phyloP scores from a whole-genome alignment of 2,329 filamentous ascomycete genomes.

The Penicillium hordei region DNA sequence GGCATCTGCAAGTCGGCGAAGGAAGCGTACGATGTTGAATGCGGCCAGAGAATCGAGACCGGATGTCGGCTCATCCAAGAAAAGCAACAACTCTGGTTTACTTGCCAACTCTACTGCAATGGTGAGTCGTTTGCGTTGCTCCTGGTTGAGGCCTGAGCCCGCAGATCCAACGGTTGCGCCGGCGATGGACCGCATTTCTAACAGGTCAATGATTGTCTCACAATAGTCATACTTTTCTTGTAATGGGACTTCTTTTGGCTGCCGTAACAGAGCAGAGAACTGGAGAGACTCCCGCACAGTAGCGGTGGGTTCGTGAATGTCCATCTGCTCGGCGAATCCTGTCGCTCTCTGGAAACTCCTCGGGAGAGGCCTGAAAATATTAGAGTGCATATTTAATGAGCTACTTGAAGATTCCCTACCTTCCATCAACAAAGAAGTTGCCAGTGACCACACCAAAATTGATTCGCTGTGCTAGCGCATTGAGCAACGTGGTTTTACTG shows the following conservation, averaged over 20 bases:
- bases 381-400: slow-evolving; percentile 1
- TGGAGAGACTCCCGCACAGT: slow-evolving; percentile 66
- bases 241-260: slow-evolving; percentile 56
- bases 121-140: slow-evolving; percentile 67
- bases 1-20: slow-evolving; percentile 64
- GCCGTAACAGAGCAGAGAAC: slow-evolving; percentile 65
- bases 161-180: slow-evolving; percentile 62
- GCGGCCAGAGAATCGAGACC: slow-evolving; percentile 69
- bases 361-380: slow-evolving; percentile 38
- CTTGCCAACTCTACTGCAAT: slow-evolving; percentile 63
- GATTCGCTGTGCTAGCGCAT: slow-evolving; percentile 48
- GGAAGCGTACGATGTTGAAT: slow-evolving; percentile 62
- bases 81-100: slow-evolving; percentile 61
- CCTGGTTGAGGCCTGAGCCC: slow-evolving; percentile 61
- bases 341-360: slow-evolving; percentile 55
- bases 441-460: slow-evolving; percentile 48
- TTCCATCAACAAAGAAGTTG: slow-evolving; percentile 48
- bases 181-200: slow-evolving; percentile 68
- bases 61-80: slow-evolving; percentile 63
- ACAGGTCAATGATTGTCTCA: slow-evolving; percentile 65
- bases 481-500: slow-evolving; percentile 52
- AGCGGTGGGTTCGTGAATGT: slow-evolving; percentile 65
- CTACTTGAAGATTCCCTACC: slow-evolving; percentile 26
- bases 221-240: slow-evolving; percentile 68
- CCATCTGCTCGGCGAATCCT: slow-evolving; percentile 62